phyloP scores from a whole-genome alignment of 176 grass and related monocot species.

The bread wheat (Triticum aestivum) region DNA sequence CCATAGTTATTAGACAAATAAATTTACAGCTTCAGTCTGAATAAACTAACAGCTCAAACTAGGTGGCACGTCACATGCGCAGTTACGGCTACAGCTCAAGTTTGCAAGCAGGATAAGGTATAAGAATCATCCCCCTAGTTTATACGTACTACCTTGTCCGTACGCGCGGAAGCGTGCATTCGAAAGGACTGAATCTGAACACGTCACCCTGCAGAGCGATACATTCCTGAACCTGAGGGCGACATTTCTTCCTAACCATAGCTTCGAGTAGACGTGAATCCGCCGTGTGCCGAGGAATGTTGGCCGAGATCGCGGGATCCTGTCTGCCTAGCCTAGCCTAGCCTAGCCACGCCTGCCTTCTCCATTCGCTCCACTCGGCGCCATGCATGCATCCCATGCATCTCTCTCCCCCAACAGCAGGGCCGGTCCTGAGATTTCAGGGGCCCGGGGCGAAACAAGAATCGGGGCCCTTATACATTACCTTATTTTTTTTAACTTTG shows the following conservation, averaged over 20 bases:
- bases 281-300: slow-evolving; percentile 37
- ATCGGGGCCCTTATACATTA: too few species aligned
- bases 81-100: neutral
- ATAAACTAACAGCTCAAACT: neutral
- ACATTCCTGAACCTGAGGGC: slow-evolving; percentile 26
- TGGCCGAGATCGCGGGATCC: slow-evolving; percentile 35
- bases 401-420: too few species aligned
- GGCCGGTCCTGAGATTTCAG: too few species aligned
- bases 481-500: too few species aligned
- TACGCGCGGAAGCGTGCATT: neutral
- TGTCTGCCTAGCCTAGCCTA: slow-evolving; percentile 21
- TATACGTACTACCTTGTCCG: neutral
- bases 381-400: neutral
- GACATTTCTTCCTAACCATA: neutral
- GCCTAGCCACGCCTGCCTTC: neutral
- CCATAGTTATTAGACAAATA: too few species aligned
- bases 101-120: neutral
- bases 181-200: neutral
- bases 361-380: neutral
- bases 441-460: too few species aligned
- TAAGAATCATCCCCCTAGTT: neutral
- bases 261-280: slow-evolving; percentile 2
- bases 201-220: neutral
- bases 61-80: neutral
- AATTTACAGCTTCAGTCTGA: too few species aligned